Percentiles rank a stretch among this genome's conserved stretches.
Evolutionary conservation across 768 basidiomycete species (phyloP).

Genomic region (Termitomyces sp.): DNA sequence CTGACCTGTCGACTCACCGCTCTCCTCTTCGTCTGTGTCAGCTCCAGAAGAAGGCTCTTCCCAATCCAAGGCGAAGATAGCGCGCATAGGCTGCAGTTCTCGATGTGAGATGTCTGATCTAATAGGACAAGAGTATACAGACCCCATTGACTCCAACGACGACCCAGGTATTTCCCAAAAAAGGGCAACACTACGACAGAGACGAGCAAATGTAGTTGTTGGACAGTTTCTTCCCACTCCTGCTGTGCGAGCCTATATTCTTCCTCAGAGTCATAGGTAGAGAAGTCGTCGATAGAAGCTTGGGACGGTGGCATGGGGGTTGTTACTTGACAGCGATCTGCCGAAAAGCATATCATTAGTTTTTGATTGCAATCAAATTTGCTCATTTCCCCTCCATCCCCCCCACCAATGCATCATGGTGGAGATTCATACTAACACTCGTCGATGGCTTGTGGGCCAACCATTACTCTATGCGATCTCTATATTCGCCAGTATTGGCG

Average conservation of each 20-base stretch:
- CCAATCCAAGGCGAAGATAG: conserved; percentile 59
- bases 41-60: conserved; percentile 60
- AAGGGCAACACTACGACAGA: conserved; percentile 80
- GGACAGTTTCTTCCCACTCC: conserved; percentile 90
- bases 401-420: conserved; percentile 51
- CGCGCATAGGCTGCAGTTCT: conserved; percentile 56
- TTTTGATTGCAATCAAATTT: neutral
- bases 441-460: conserved; percentile 66
- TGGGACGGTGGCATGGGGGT: conserved; percentile 55
- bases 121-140: conserved; percentile 23
- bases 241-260: conserved; percentile 75
- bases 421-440: conserved; percentile 23
- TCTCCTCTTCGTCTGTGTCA: conserved; percentile 4
- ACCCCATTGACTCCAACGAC: conserved; percentile 87
- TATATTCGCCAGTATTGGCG: conserved; percentile 77
- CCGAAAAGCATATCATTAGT: conserved; percentile 4
- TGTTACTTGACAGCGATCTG: neutral
- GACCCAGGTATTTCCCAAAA: conserved; percentile 84
- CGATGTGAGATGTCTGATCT: neutral
- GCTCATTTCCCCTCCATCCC: neutral
- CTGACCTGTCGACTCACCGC: neutral
- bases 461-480: conserved; percentile 77
- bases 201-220: conserved; percentile 78
- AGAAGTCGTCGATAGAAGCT: conserved; percentile 57
- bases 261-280: conserved; percentile 58